Evolutionary conservation across 2,329 filamentous ascomycete genomes (phyloP), one percentile per base, ranked within the genome.

Genomic region (Sporothrix protearum): DNA sequence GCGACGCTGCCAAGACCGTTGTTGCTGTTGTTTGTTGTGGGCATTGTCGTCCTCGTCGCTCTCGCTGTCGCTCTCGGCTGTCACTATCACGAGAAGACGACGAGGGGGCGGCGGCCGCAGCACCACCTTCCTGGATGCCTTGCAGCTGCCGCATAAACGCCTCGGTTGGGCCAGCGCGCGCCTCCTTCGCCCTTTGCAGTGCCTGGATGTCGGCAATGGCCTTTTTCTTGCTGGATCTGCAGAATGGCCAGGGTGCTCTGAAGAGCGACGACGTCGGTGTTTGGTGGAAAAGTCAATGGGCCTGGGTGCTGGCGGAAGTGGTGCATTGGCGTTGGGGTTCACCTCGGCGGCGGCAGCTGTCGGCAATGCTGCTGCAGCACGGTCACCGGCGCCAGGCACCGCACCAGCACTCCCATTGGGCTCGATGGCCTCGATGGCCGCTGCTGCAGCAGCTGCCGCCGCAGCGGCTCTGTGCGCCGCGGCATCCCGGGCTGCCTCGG

Each of bases 261-360:
- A 73, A 97, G 85, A 5, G 95, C 95, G 73, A 97, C 91, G 30
- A 91, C 93, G 83, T 98, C 95, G 8, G 93, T 90, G 78, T 97
- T 97, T 97, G 71, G 82, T 80, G 74, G 87, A 84, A 73, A 90
- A 88, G 76, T 86, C 83, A 72, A 91, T 83, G 59, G 87, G 83
- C 51, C 83, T 80, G 0, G 85, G 84, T 2, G 82, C 81, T 3
- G 86, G 85, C 1, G 85, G 83, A 0, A 81, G 73, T 2, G 71
- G 55, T 8, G 66, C 69, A 25, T 64, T 33, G 2, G 47, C 39
- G 47, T 69, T 61, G 10, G 49, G 9, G 25, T 63, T 68, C 14
- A 47, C 42, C 1, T 47, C 14, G 42, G 42, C 3, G n/a, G 25
- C 30, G 39, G 39, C 33, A 4, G 12, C 25, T 1, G 49, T 5